Conservation (phyloP, 1,284 basidiomycete species). For the Tausonia pullulans region DNA sequence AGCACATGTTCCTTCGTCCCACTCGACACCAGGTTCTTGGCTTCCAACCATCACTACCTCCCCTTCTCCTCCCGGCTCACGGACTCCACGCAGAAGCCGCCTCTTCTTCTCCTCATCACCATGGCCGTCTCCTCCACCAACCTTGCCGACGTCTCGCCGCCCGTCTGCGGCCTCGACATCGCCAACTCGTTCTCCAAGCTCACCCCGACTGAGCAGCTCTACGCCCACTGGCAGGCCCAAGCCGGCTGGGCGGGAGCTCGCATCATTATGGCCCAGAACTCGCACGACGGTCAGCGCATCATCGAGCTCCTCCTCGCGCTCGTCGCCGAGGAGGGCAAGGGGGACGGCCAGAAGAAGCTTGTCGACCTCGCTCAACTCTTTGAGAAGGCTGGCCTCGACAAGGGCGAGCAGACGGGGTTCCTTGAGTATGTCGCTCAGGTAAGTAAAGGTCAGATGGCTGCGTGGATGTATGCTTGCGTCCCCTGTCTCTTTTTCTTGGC, state of each 20-base stretch:
- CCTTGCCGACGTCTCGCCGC: too few relatives aligned
- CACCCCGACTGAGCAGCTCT: background rate
- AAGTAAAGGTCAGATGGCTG: slow-evolving; percentile 18
- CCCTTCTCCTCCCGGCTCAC: too few relatives aligned
- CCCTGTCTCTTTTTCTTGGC: slow-evolving; percentile 1
- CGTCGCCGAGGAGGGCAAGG: background rate
- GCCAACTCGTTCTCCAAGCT: background rate
- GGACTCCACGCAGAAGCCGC: too few relatives aligned
- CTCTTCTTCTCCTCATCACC: too few relatives aligned
- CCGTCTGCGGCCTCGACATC: background rate
- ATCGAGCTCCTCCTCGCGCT: background rate
- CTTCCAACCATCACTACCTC: too few relatives aligned
- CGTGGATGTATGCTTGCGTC: slow-evolving; percentile 7
- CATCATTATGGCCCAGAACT: background rate
- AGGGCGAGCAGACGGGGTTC: slow-evolving; percentile 54
- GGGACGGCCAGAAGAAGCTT: background rate
- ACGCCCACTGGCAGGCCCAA: background rate
- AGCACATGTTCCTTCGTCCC: too few relatives aligned
- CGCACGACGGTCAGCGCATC: background rate
- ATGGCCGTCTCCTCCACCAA: too few relatives aligned
- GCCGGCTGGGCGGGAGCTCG: background rate
- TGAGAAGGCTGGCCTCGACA: slow-evolving; percentile 42
- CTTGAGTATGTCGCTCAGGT: slow-evolving; percentile 64
- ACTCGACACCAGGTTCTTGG: too few relatives aligned
- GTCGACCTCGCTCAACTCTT: slow-evolving; percentile 34